Evolutionary conservation across 768 basidiomycete species (phyloP), one percentile per base, ranked within the genome.

Genomic region (Chalciporus pseudorubinellus): DNA sequence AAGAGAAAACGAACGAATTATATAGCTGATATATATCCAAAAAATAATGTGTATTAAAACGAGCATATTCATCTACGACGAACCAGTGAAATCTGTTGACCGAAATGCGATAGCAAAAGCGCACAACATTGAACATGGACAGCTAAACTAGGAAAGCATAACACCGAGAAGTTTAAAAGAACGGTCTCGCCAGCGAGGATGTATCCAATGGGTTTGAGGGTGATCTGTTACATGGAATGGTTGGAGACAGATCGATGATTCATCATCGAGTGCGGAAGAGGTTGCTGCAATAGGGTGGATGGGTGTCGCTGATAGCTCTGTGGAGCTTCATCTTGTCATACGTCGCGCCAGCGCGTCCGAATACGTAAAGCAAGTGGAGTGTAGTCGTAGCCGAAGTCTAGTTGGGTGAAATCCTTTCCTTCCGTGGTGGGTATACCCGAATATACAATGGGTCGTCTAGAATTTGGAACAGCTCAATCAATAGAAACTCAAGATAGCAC

Each of bases 21-120:
- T 12, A 20, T 6, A 48, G 19, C 36, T 49, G 44, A 43, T 18
- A 43, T 46, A 50, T 55, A 41, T 53, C 42, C 49, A 54, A 46
- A 20, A 51, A 57, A 52, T 52, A 60, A 66, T 6, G 58, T 50
- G 61, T 50, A 63, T 60, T 56, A 64, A 66, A 58, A n/a, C 26
- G 51, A 50, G 38, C 24, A 44, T 59, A 52, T 26, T 48, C 28
- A 44, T 57, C 53, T 56, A 55, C 9, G 26, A 1, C 26, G 18
- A 51, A 39, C 20, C 20, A 1, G 3, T 22, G 31, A 24, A 21
- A 48, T 38, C 18, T 6, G 6, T 4, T 12, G 12, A 46, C 20
- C 26, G 21, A 16, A 44, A 51, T 29, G 9, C 42, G 20, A 56
- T 13, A 31, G 12, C 24, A 26, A 19, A n/a, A 36, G 34, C 34